phyloP scores from a whole-genome alignment of 1,284 basidiomycete genomes.

The Trichosporon ovoides region DNA sequence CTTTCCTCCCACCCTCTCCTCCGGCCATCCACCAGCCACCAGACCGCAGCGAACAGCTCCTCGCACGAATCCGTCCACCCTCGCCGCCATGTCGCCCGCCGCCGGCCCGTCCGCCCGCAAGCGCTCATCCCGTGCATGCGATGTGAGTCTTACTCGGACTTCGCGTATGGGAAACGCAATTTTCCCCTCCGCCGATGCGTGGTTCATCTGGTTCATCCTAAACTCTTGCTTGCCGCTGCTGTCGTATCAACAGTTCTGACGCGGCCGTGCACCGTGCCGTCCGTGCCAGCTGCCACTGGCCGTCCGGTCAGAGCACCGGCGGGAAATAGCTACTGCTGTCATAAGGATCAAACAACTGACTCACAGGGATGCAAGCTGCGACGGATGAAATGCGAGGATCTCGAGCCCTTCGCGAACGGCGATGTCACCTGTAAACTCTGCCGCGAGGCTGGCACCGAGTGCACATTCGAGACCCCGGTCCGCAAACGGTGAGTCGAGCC shows the following conservation, averaged over 20 bases:
- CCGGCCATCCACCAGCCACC: background rate
- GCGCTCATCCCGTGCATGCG: constrained; percentile 26
- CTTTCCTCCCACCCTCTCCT: too few species aligned
- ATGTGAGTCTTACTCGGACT: constrained; percentile 20
- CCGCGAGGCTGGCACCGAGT: constrained; percentile 22
- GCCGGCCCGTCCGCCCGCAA: constrained; percentile 9
- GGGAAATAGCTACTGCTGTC: background rate
- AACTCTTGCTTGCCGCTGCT: background rate
- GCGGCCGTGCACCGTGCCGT: too few species aligned
- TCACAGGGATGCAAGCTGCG: constrained; percentile 22
- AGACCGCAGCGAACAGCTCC: too few species aligned
- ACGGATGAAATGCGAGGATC: constrained; percentile 31
- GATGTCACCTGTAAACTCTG: constrained; percentile 25
- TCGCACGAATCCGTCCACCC: background rate
- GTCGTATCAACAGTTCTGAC: too few species aligned
- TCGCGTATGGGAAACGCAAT: background rate
- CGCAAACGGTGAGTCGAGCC: constrained; percentile 26
- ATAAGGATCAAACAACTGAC: background rate
- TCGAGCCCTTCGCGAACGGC: constrained; percentile 9
- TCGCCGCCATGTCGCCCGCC: background rate
- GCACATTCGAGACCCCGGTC: constrained; percentile 28
- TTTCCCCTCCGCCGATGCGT: background rate
- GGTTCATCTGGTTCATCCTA: background rate
- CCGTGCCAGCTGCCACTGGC: too few species aligned
- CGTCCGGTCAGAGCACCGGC: too few species aligned